These are phyloP conservation scores for Deinandra increscens DNA, from an alignment of 129 eudicot species.

Conservation along the genomic window DNA sequence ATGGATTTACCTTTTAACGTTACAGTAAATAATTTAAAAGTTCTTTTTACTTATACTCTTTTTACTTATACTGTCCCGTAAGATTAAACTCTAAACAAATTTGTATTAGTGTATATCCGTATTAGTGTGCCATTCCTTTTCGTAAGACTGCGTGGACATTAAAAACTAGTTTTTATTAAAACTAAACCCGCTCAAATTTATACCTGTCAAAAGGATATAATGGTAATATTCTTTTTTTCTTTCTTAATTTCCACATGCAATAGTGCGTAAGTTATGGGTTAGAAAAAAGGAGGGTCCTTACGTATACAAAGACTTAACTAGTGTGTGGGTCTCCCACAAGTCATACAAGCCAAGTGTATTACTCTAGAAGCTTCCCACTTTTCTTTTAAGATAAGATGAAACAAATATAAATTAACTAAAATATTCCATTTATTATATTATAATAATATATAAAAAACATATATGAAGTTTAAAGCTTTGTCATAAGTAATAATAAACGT, in stretches of 20 bases:
- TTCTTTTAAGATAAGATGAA: slow-evolving; percentile 14
- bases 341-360: slow-evolving; percentile 27
- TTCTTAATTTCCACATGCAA: neutral
- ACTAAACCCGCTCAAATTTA: too few relatives aligned
- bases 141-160: too few relatives aligned
- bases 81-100: too few relatives aligned
- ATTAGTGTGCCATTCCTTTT: too few relatives aligned
- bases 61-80: too few relatives aligned
- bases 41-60: too few relatives aligned
- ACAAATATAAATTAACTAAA: neutral
- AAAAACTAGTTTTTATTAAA: too few relatives aligned
- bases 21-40: too few relatives aligned
- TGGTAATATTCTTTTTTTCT: too few relatives aligned
- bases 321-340: slow-evolving; percentile 10
- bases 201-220: too few relatives aligned
- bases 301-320: neutral
- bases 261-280: slow-evolving; percentile 15
- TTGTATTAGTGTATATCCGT: too few relatives aligned
- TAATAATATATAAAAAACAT: neutral
- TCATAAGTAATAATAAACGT: neutral
- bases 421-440: neutral
- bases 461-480: neutral
- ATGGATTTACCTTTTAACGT: too few relatives aligned
- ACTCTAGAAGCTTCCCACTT: slow-evolving; percentile 16
- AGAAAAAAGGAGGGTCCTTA: neutral